Percentiles rank a stretch among this genome's conserved stretches.
Conservation (phyloP, 2,329 filamentous ascomycete genomes). For the Sarocladium strictum region DNA sequence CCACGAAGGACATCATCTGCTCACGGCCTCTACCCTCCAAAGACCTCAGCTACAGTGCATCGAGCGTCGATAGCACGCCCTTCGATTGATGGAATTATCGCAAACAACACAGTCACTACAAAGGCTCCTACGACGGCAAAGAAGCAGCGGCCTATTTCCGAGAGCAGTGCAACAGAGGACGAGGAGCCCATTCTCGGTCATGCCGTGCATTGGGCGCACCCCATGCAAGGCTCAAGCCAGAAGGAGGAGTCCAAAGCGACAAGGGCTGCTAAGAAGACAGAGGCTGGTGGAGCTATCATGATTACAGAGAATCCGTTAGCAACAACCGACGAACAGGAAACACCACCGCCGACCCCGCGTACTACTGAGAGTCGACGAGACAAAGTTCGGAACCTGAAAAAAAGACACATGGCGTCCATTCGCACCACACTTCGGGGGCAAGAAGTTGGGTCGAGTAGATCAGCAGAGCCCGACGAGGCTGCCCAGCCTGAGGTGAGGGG, state of each 20-base stretch:
- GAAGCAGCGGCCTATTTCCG: neutral
- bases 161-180: conserved; percentile 2
- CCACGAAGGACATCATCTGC: conserved; percentile 1
- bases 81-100: conserved; percentile 7
- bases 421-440: conserved; percentile 8
- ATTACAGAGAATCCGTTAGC: conserved; percentile 17
- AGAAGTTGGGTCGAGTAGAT: too few relatives aligned
- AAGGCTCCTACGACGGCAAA: neutral
- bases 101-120: neutral
- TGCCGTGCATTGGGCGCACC: neutral
- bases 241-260: neutral
- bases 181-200: conserved; percentile 2
- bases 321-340: conserved; percentile 11
- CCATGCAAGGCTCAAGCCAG: neutral
- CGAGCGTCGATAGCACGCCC: neutral
- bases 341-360: conserved; percentile 14
- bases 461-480: too few relatives aligned
- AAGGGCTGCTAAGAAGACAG: neutral
- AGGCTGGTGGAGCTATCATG: conserved; percentile 7
- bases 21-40: neutral
- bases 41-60: neutral
- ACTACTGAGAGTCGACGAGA: conserved; percentile 28
- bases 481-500: too few relatives aligned
- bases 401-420: conserved; percentile 32
- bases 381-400: conserved; percentile 33